Conservation (phyloP, 805 yeast species). For the Diddensiella transvaalensis region DNA sequence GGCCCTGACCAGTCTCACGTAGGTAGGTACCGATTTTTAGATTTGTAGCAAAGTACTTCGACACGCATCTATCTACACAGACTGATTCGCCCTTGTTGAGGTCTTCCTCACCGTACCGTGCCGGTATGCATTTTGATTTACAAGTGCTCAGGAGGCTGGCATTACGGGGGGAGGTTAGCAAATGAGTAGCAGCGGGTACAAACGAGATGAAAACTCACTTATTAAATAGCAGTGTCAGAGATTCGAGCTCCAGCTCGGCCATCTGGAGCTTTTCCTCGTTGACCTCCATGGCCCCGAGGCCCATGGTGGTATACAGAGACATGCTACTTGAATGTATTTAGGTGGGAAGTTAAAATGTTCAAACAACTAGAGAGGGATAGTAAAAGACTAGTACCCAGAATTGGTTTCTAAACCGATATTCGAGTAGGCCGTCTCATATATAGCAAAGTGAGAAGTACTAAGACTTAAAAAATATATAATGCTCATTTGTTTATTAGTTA, state of each 20-base stretch:
- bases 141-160: conserved; percentile 62
- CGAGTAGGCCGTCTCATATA: too few relatives aligned
- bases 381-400: too few relatives aligned
- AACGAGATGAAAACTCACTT: conserved; percentile 18
- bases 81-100: conserved; percentile 77
- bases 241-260: conserved; percentile 35
- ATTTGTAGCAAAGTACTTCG: conserved; percentile 76
- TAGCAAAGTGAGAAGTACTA: too few relatives aligned
- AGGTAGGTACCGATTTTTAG: conserved; percentile 33
- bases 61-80: conserved; percentile 83
- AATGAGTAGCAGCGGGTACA: not conserved
- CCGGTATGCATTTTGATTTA: conserved; percentile 73
- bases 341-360: too few relatives aligned
- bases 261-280: conserved; percentile 29
- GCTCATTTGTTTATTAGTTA: too few relatives aligned
- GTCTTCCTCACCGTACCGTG: conserved; percentile 81
- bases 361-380: too few relatives aligned
- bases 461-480: too few relatives aligned
- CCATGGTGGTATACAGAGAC: conserved; percentile 34
- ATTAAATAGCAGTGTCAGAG: conserved; percentile 32
- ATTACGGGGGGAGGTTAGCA: not conserved
- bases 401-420: too few relatives aligned
- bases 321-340: conserved; percentile 16
- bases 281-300: conserved; percentile 30
- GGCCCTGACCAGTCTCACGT: conserved; percentile 19